Evolutionary conservation across 2,329 filamentous ascomycete genomes (phyloP).

Genomic region (Karstenula rhodostoma): DNA sequence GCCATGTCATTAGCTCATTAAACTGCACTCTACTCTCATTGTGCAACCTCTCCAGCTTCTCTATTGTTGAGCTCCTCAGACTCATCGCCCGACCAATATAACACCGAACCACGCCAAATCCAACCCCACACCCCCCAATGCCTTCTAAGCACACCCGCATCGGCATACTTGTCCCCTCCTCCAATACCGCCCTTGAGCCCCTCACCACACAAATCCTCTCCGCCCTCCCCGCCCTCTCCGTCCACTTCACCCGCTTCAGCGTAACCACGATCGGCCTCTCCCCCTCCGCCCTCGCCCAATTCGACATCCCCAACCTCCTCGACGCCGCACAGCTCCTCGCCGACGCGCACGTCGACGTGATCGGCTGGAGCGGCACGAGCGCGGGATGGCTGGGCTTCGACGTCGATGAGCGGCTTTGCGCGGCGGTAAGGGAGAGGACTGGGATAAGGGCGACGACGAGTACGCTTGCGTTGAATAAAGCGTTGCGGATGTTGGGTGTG

Average conservation of each 20-base stretch:
- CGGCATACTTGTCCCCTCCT: slow-evolving; percentile 55
- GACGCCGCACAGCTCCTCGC: slow-evolving; percentile 39
- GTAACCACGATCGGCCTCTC: slow-evolving; percentile 52
- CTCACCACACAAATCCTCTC: slow-evolving; percentile 51
- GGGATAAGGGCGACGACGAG: slow-evolving; percentile 53
- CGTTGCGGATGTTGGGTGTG: slow-evolving; percentile 35
- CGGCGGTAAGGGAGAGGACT: slow-evolving; percentile 47
- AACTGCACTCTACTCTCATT: too few species aligned
- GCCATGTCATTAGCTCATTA: too few species aligned
- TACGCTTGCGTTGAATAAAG: slow-evolving; percentile 52
- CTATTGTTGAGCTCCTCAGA: too few species aligned
- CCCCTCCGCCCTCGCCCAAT: slow-evolving; percentile 41
- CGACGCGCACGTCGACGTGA: slow-evolving; percentile 37
- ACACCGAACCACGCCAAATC: too few species aligned
- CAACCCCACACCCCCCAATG: background rate
- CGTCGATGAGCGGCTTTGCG: slow-evolving; percentile 51
- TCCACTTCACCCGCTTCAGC: slow-evolving; percentile 55
- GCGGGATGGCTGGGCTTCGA: slow-evolving; percentile 40
- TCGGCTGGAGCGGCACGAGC: slow-evolving; percentile 43
- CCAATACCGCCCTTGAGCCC: slow-evolving; percentile 56
- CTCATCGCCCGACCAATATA: too few species aligned
- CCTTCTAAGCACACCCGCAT: slow-evolving; percentile 25
- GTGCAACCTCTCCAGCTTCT: too few species aligned
- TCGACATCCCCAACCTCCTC: slow-evolving; percentile 37
- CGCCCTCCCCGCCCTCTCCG: slow-evolving; percentile 44